Conservation (phyloP, 1,284 basidiomycete genomes). For the Coniferiporia sulphurascens region DNA sequence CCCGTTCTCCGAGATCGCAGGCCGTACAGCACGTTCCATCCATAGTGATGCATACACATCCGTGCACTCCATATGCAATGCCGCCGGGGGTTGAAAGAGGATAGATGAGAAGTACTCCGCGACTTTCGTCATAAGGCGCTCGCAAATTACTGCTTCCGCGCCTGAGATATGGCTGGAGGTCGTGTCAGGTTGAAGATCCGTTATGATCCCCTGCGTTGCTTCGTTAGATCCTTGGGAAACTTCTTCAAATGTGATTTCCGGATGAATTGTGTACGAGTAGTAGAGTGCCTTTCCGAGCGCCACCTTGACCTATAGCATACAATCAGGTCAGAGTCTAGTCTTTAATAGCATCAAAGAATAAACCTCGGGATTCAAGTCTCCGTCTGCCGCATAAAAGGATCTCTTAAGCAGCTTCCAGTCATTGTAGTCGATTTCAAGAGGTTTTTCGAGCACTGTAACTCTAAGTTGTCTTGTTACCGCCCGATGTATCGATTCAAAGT, state of each 20-base stretch:
- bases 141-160: conserved; percentile 8
- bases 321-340: neutral
- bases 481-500: conserved; percentile 48
- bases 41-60: conserved; percentile 63
- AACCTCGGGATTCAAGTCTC: neutral
- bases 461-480: conserved; percentile 38
- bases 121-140: conserved; percentile 25
- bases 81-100: conserved; percentile 63
- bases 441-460: conserved; percentile 36
- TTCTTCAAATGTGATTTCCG: conserved; percentile 3
- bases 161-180: conserved; percentile 1
- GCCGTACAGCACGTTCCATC: conserved; percentile 62
- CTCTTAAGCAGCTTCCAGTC: conserved; percentile 20
- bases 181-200: neutral
- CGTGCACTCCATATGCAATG: conserved; percentile 67
- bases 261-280: conserved; percentile 12
- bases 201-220: neutral
- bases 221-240: neutral
- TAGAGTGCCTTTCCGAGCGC: conserved; percentile 12
- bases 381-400: neutral
- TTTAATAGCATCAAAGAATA: neutral
- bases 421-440: conserved; percentile 24
- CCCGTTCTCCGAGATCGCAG: conserved; percentile 50
- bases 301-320: conserved; percentile 5
- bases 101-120: conserved; percentile 65